Base-by-base conservation (phyloP, 192 early-diverging fungal genomes). In the Podila verticillata region DNA sequence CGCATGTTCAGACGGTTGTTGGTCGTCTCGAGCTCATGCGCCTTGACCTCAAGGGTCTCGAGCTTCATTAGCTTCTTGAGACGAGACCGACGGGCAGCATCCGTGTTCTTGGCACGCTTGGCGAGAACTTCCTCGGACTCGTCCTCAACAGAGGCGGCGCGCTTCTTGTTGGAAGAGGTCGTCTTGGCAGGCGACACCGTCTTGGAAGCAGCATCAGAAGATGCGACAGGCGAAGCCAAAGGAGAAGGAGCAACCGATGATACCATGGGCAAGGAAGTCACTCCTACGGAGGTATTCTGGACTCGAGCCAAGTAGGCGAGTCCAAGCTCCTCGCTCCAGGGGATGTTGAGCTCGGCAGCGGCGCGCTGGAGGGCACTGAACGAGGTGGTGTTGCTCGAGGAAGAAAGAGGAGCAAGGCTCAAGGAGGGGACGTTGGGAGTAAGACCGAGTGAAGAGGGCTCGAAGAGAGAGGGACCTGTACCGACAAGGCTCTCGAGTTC, bases 31-130 rank as follows among this genome's bases (percentile, higher is more conserved):
- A 92, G 83, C 26, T 85, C 73, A 5, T 44, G 34, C 24, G 89
- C 90, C 66, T 88, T 84, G 19, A 48, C 56, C 77, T 92, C 87
- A n/a, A 92, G 84, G 9, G 36, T 48, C 30, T 81, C 81, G n/a
- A 92, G 68, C 54, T 82, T 83, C 30, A 72, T 44, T 7, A 87
- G 39, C 66, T 91, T 91, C 72, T 85, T 84, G 56, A 84, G 63
- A 34, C 91, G 82, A 2, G 88, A 89, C 5, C 91, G 86, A 24
- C 91, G 86, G 4, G 91, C 91, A 4, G 91, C 88, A 73, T 92
- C 90, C 9, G 91, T 92, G 72, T 92, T 86, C 82, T 86, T 84
- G 62, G 65, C 73, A 44, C 83, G 67, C 58, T 75, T 84, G 44
- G 68, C 68, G 8, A 75, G 44, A 6, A 71, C 29, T 30, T 78